These are phyloP conservation scores for Alliaria petiolata DNA, from an alignment of 345 rosid species.

Conservation along the genomic window DNA sequence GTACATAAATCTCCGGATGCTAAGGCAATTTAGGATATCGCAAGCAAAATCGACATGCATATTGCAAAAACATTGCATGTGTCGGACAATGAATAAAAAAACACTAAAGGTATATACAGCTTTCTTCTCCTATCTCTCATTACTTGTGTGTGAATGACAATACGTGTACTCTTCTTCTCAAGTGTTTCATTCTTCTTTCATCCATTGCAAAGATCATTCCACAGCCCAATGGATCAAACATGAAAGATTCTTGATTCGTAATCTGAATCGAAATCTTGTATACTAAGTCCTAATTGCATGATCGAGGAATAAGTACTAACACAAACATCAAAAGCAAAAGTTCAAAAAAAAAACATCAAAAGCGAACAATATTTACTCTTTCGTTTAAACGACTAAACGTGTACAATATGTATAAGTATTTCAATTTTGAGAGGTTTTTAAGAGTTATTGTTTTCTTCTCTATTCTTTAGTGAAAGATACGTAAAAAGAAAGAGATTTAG, in stretches of 20 bases:
- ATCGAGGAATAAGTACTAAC: background rate
- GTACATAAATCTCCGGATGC: background rate
- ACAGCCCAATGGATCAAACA: background rate
- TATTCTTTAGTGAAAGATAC: conserved; percentile 29
- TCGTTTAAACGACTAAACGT: no score
- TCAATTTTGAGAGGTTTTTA: no score
- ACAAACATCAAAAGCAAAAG: background rate
- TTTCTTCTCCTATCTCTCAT: background rate
- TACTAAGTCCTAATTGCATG: no score
- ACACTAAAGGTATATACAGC: background rate
- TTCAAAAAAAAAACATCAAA: no score
- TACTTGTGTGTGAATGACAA: no score
- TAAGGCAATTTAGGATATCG: no score
- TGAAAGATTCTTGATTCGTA: background rate
- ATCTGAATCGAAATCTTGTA: background rate
- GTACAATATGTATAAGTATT: no score
- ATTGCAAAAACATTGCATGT: conserved; percentile 1
- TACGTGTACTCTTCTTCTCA: background rate
- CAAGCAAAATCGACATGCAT: background rate
- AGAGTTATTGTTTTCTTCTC: conserved; percentile 7
- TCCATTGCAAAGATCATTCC: background rate
- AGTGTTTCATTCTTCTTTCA: background rate
- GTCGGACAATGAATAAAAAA: background rate
- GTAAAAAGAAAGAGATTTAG: conserved; percentile 19
- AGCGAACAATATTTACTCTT: background rate